A percentile compares a stretch with the other conserved stretches of the same genome.
These are phyloP conservation scores for California macrophylla DNA, from an alignment of 441 rosid genomes.

Conservation along the genomic window DNA sequence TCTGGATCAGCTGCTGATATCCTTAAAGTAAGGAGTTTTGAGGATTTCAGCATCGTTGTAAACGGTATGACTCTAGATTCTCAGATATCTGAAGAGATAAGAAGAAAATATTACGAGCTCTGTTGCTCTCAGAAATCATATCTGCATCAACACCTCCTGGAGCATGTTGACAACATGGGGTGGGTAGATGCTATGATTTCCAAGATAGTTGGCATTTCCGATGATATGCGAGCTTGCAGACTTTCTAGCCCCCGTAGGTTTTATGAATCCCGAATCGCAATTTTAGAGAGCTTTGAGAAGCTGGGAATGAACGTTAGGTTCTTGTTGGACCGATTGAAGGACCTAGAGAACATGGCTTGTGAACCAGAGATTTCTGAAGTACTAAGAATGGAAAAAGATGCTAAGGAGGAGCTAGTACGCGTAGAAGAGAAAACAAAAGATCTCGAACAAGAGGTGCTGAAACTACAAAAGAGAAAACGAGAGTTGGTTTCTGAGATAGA, in stretches of 20 bases:
- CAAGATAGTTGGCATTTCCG: not conserved
- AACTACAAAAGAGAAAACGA: not conserved
- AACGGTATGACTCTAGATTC: not conserved
- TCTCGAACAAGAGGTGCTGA: not conserved
- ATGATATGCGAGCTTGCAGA: not conserved
- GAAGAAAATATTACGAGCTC: not conserved
- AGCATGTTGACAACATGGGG: not conserved
- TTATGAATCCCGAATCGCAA: not conserved
- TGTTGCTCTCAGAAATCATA: not conserved
- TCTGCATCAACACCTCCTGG: not conserved
- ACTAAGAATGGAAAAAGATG: not conserved
- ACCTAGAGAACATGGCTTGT: not conserved
- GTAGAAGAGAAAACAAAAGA: not conserved
- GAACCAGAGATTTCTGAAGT: not conserved
- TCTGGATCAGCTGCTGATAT: not conserved
- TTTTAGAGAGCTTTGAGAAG: not conserved
- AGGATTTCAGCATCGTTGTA: not conserved
- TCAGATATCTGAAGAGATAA: not conserved
- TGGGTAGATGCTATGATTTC: not conserved
- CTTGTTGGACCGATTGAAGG: not conserved
- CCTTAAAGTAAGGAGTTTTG: not conserved
- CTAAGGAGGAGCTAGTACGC: not conserved
- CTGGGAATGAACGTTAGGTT: not conserved
- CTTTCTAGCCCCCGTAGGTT: not conserved
- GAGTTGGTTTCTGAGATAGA: not conserved